phyloP scores from a whole-genome alignment of 768 basidiomycete genomes.

The Leccinum disarticulatum region DNA sequence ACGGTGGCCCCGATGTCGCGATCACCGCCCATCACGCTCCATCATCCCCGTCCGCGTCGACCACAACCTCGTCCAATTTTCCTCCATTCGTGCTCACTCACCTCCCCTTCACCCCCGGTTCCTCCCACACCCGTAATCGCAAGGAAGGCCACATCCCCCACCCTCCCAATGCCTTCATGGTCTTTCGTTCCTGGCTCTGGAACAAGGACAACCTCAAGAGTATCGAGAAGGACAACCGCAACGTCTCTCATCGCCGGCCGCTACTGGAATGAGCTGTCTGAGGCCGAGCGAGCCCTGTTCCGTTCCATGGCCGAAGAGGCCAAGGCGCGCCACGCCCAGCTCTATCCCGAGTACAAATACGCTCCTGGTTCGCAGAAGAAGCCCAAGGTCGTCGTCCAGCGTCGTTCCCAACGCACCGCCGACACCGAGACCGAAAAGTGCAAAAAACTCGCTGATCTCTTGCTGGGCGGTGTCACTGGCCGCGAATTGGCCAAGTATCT shows the following conservation, averaged over 20 bases:
- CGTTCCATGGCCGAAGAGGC: conserved; percentile 45
- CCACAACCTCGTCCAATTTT: conserved; percentile 15
- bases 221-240: conserved; percentile 68
- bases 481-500: conserved; percentile 28
- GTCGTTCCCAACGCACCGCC: conserved; percentile 33
- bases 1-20: conserved; percentile 19
- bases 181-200: conserved; percentile 73
- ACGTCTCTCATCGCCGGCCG: conserved; percentile 70
- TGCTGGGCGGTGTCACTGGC: conserved; percentile 36
- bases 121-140: conserved; percentile 43
- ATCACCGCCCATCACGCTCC: conserved; percentile 1
- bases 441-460: conserved; percentile 36
- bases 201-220: conserved; percentile 46
- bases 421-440: conserved; percentile 41
- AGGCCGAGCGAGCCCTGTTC: conserved; percentile 48
- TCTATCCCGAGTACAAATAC: conserved; percentile 64
- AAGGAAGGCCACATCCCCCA: conserved; percentile 60
- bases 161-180: conserved; percentile 85
- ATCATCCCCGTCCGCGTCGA: conserved; percentile 17
- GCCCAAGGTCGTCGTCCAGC: conserved; percentile 27
- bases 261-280: conserved; percentile 60
- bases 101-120: conserved; percentile 29
- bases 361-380: conserved; percentile 43
- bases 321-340: conserved; percentile 45
- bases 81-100: conserved; percentile 25